Evolutionary conservation across 2,329 filamentous ascomycete genomes (phyloP).

Genomic region (Xylaria sp.): DNA sequence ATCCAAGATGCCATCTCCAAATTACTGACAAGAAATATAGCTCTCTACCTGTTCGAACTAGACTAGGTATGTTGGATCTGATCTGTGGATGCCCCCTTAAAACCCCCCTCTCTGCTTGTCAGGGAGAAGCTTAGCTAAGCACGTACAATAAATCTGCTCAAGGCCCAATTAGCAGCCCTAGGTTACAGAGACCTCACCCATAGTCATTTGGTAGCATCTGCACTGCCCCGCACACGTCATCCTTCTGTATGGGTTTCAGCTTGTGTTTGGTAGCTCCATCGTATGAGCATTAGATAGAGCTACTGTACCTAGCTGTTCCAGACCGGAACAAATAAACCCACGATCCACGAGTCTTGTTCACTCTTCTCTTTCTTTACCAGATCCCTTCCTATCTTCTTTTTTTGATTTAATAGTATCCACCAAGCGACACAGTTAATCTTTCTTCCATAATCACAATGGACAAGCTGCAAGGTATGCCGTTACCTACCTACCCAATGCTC

Average conservation of each 20-base stretch:
- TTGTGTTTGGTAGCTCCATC: background rate
- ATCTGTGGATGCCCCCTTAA: too few relatives aligned
- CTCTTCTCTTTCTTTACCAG: background rate
- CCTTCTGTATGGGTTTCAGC: slow-evolving; percentile 25
- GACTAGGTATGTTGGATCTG: too few relatives aligned
- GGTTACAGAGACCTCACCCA: background rate
- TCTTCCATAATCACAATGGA: slow-evolving; percentile 26
- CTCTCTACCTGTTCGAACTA: too few relatives aligned
- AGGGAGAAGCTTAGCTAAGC: background rate
- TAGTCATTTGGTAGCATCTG: background rate
- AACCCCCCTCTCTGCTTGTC: too few relatives aligned
- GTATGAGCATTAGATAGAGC: background rate
- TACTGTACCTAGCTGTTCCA: slow-evolving; percentile 19
- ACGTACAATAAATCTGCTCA: too few relatives aligned
- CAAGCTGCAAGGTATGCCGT: slow-evolving; percentile 26
- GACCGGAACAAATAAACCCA: slow-evolving; percentile 16
- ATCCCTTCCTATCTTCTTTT: background rate
- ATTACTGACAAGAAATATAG: too few relatives aligned
- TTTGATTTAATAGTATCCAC: too few relatives aligned
- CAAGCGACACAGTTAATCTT: background rate
- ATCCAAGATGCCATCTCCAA: too few relatives aligned
- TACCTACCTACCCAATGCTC: background rate
- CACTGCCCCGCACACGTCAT: slow-evolving; percentile 39
- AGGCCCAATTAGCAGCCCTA: too few relatives aligned
- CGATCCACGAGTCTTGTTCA: background rate